These are phyloP conservation scores for Acanthamoeba healyi DNA, from an alignment of 208 protist species.

Conservation along the genomic window DNA sequence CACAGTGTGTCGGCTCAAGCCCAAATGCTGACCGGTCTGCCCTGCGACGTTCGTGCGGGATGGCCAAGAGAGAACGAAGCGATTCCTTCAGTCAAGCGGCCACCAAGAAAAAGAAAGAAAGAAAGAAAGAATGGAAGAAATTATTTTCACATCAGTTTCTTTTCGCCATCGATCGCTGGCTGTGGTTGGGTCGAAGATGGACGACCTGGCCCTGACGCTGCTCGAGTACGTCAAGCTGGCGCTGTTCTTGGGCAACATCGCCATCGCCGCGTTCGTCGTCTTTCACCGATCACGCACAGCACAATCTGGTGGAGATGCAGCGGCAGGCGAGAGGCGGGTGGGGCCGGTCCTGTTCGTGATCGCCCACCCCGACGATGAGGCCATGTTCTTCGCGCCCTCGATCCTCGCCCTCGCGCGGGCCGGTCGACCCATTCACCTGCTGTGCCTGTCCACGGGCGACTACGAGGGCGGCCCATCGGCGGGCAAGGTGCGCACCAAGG, in stretches of 20 bases:
- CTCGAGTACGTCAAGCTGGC: slow-evolving; percentile 53
- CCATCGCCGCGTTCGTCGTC: not conserved
- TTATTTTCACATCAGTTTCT: too few species aligned
- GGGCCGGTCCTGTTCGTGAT: slow-evolving; percentile 82
- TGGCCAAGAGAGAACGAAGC: too few species aligned
- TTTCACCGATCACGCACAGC: not conserved
- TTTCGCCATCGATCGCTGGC: not conserved
- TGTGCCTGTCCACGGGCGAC: slow-evolving; percentile 96
- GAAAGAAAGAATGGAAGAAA: too few species aligned
- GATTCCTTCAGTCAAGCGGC: too few species aligned
- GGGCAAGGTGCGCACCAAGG: slow-evolving; percentile 91
- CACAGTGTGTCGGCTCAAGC: too few species aligned
- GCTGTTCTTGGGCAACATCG: not conserved
- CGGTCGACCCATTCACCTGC: slow-evolving; percentile 89
- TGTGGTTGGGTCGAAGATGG: not conserved
- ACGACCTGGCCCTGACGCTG: not conserved
- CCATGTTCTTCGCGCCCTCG: slow-evolving; percentile 90
- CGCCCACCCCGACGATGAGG: slow-evolving; percentile 90
- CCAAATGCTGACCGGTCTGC: too few species aligned
- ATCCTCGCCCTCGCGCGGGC: slow-evolving; percentile 84
- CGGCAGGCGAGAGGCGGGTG: not conserved
- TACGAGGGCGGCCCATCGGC: slow-evolving; percentile 60
- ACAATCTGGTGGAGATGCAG: too few species aligned
- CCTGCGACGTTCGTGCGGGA: too few species aligned
- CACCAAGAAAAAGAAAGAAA: too few species aligned